phyloP scores from a whole-genome alignment of 1,139 yeast genomes.

The Hansenula sp. region DNA sequence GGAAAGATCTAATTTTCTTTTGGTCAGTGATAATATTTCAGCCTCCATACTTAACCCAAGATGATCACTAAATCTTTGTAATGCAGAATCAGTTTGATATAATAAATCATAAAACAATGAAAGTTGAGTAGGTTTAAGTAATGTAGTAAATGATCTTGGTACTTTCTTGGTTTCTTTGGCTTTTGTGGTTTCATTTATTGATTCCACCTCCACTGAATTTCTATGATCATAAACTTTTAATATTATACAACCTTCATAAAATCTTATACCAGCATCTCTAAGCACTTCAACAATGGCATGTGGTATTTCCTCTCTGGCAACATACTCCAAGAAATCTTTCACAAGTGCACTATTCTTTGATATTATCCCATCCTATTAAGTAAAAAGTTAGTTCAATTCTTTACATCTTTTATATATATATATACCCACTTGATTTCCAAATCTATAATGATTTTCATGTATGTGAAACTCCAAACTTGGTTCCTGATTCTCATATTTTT shows the following conservation, averaged over 20 bases:
- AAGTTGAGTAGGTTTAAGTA: constrained; percentile 74
- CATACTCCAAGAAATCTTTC: constrained; percentile 72
- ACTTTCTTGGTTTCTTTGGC: constrained; percentile 28
- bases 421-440: constrained; percentile 30
- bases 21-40: constrained; percentile 73
- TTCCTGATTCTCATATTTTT: constrained; percentile 72
- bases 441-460: constrained; percentile 79
- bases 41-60: constrained; percentile 76
- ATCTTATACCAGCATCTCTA: constrained; percentile 75
- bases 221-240: constrained; percentile 78
- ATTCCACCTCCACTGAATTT: constrained; percentile 11
- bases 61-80: constrained; percentile 67
- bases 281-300: constrained; percentile 85
- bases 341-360: constrained; percentile 80
- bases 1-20: constrained; percentile 68
- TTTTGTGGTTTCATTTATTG: constrained; percentile 8
- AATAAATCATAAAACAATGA: constrained; percentile 83
- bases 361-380: constrained; percentile 59
- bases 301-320: constrained; percentile 80
- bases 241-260: constrained; percentile 87
- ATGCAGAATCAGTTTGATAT: constrained; percentile 75
- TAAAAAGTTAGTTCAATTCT: not conserved
- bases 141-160: constrained; percentile 71
- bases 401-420: no score
- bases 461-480: constrained; percentile 87